Conservation (phyloP, 2,329 filamentous ascomycete species). For the Ceratocystis lukuohia region DNA sequence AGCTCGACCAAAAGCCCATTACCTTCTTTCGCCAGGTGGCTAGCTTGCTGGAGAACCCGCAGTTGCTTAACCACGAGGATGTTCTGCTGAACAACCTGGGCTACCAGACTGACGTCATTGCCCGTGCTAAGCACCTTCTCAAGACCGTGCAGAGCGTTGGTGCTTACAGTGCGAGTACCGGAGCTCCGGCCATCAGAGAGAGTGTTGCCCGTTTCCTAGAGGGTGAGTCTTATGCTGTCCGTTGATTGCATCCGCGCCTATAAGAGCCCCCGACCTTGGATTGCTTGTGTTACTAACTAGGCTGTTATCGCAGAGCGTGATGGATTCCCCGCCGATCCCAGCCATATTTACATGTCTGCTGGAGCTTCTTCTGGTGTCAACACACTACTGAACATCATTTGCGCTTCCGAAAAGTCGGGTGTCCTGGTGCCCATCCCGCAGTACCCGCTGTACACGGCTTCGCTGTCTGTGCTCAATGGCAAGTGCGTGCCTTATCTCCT, state of each 20-base stretch:
- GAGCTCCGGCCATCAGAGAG: conserved; percentile 72
- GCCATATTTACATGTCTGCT: conserved; percentile 77
- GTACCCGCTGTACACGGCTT: conserved; percentile 95
- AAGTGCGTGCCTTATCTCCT: conserved; percentile 86
- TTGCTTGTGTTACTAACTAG: too few species aligned
- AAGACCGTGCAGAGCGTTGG: conserved; percentile 80
- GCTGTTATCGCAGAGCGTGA: conserved; percentile 49
- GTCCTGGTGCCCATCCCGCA: conserved; percentile 92
- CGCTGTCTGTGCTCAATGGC: conserved; percentile 72
- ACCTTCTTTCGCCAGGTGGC: conserved; percentile 98
- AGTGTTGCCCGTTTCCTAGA: conserved; percentile 90
- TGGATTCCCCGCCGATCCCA: conserved; percentile 68
- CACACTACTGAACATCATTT: conserved; percentile 82
- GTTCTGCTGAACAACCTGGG: conserved; percentile 62
- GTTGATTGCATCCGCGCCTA: too few species aligned
- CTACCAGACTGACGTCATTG: conserved; percentile 82
- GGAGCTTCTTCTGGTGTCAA: conserved; percentile 92
- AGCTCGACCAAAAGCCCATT: conserved; percentile 97
- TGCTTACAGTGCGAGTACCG: conserved; percentile 90
- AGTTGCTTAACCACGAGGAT: conserved; percentile 67
- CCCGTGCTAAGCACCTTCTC: conserved; percentile 67
- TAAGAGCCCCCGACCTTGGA: too few species aligned
- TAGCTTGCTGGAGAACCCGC: conserved; percentile 82
- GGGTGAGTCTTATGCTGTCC: conserved; percentile 36
- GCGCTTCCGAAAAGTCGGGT: conserved; percentile 60